Conservation (phyloP, 164 flowering plant genomes). For the Nymphaea thermarum region DNA sequence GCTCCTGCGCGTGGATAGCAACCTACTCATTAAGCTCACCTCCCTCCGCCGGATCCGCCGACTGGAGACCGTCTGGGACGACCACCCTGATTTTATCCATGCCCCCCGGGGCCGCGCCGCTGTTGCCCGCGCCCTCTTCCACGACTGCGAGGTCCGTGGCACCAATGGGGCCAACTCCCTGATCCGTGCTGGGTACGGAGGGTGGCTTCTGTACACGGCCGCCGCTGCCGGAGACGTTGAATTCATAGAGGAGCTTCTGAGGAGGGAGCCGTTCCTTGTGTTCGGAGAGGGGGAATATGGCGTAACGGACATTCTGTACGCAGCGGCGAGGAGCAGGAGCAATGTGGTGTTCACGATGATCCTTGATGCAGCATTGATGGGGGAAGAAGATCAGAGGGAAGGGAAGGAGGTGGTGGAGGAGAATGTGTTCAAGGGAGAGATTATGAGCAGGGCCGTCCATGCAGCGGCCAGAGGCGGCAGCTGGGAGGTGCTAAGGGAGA, state of each 20-base stretch:
- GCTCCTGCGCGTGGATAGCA: constrained; percentile 73
- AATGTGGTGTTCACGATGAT: constrained; percentile 59
- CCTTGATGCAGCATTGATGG: constrained; percentile 28
- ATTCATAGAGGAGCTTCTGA: constrained; percentile 50
- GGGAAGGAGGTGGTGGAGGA: constrained; percentile 12
- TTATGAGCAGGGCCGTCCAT: constrained; percentile 73
- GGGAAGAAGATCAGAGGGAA: constrained; percentile 13
- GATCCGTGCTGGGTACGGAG: constrained; percentile 81
- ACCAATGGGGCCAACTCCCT: constrained; percentile 31
- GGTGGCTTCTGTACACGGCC: constrained; percentile 95
- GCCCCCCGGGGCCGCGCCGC: constrained; percentile 23
- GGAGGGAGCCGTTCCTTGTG: constrained; percentile 54
- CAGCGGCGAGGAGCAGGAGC: constrained; percentile 75
- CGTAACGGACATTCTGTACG: constrained; percentile 73
- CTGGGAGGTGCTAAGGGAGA: constrained; percentile 53
- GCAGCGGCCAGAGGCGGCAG: constrained; percentile 90
- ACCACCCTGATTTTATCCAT: constrained; percentile 10
- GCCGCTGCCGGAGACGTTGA: constrained; percentile 81
- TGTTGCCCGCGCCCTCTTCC: constrained; percentile 53
- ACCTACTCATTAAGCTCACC: constrained; percentile 82
- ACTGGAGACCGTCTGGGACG: constrained; percentile 91
- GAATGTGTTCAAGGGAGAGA: constrained; percentile 40
- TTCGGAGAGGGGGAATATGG: constrained; percentile 94
- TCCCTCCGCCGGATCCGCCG: constrained; percentile 84
- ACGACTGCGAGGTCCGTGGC: constrained; percentile 31